Percentiles rank a stretch among this genome's conserved stretches.
Evolutionary conservation across 2,329 filamentous ascomycete genomes (phyloP).

Genomic region (Colletotrichum noveboracense): DNA sequence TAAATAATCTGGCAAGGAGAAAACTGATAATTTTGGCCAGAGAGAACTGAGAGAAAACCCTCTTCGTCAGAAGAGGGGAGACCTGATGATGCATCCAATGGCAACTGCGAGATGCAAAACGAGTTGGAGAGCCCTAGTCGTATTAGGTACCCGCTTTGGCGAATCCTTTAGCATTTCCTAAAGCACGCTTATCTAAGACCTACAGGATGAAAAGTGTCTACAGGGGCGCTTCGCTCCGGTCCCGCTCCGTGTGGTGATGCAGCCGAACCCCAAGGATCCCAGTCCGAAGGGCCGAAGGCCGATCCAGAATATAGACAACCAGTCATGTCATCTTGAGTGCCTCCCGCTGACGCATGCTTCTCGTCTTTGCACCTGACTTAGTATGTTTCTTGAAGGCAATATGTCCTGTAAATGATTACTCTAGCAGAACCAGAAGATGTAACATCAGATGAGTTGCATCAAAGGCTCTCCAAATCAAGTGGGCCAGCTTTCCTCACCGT

Average conservation of each 20-base stretch:
- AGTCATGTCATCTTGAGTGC: not conserved
- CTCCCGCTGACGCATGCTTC: not conserved
- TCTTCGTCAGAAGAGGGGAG: not conserved
- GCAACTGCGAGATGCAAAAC: not conserved
- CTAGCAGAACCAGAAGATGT: not conserved
- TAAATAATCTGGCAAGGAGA: not conserved
- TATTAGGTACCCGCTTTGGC: not conserved
- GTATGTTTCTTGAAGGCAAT: not conserved
- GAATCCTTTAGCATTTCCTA: not conserved
- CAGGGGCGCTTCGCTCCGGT: not conserved
- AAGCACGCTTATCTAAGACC: not conserved
- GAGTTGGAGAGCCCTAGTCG: not conserved
- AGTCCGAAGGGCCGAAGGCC: not conserved
- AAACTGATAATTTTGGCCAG: not conserved
- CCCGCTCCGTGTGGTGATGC: not conserved
- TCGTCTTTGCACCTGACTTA: not conserved
- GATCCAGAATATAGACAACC: not conserved
- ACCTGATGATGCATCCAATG: not conserved
- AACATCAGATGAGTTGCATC: not conserved
- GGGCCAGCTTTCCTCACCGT: not conserved
- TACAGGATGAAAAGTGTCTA: not conserved
- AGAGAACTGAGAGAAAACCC: not conserved
- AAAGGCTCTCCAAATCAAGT: not conserved
- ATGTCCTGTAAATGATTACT: not conserved
- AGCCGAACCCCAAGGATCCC: not conserved